Conservation (phyloP, 1,139 yeast species). For the Hanseniaspora uvarum region DNA sequence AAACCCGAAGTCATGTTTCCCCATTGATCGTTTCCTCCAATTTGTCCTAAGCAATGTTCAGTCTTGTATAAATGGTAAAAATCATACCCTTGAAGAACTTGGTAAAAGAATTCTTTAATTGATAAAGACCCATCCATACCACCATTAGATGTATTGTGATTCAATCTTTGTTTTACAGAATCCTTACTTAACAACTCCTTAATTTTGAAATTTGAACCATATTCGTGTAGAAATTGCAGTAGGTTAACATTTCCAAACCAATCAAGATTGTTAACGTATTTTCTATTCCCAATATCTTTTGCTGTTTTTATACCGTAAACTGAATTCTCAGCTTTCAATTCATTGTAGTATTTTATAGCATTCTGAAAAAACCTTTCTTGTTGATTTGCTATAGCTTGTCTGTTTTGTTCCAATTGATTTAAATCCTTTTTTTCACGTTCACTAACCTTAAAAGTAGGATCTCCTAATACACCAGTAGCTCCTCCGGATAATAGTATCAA, state of each 20-base stretch:
- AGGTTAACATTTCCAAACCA: constrained; percentile 82
- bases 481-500: constrained; percentile 84
- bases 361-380: constrained; percentile 48
- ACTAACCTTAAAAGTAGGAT: constrained; percentile 82
- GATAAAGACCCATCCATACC: constrained; percentile 52
- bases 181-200: constrained; percentile 85
- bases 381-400: constrained; percentile 50
- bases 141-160: constrained; percentile 31
- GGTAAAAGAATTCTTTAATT: constrained; percentile 88
- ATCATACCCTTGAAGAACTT: constrained; percentile 85
- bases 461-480: constrained; percentile 97
- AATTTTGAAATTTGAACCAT: constrained; percentile 72
- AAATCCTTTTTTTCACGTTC: constrained; percentile 56
- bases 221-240: constrained; percentile 64
- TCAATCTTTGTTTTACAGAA: constrained; percentile 64
- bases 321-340: constrained; percentile 46
- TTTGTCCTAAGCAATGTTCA: constrained; percentile 57
- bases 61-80: constrained; percentile 68
- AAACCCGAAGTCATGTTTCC: constrained; percentile 96
- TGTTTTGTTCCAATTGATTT: constrained; percentile 47
- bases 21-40: constrained; percentile 98
- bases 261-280: constrained; percentile 50
- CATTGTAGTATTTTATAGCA: constrained; percentile 52
- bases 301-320: constrained; percentile 25
- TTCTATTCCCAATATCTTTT: constrained; percentile 35